Evolutionary conservation across 2,329 filamentous ascomycete species (phyloP).

Genomic region (Drechslerella dactyloides): DNA sequence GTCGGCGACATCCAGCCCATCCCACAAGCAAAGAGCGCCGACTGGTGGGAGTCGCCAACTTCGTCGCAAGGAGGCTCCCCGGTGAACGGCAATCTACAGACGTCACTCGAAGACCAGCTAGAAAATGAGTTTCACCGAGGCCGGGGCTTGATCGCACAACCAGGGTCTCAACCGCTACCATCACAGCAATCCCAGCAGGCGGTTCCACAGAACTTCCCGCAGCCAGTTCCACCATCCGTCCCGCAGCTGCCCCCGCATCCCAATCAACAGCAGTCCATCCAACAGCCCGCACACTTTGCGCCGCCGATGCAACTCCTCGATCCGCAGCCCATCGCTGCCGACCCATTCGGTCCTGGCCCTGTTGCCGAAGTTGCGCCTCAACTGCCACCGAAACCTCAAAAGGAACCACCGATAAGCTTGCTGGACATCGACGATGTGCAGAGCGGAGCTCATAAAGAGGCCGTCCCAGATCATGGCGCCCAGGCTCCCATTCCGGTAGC

Average conservation of each 20-base stretch:
- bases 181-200: slow-evolving; percentile 4
- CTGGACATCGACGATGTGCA: slow-evolving; percentile 27
- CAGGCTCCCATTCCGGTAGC: slow-evolving; percentile 33
- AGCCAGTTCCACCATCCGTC: too few species aligned
- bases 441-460: slow-evolving; percentile 35
- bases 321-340: slow-evolving; percentile 5
- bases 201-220: slow-evolving; percentile 7
- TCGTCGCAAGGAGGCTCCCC: slow-evolving; percentile 26
- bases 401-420: slow-evolving; percentile 22
- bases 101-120: slow-evolving; percentile 41
- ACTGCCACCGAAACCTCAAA: slow-evolving; percentile 15
- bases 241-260: slow-evolving; percentile 9
- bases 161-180: not conserved
- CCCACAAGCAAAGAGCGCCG: slow-evolving; percentile 16
- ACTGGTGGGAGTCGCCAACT: slow-evolving; percentile 44
- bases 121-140: slow-evolving; percentile 45
- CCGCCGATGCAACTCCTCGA: not conserved
- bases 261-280: slow-evolving; percentile 10
- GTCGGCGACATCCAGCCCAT: slow-evolving; percentile 9
- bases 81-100: slow-evolving; percentile 6
- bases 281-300: not conserved
- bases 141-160: slow-evolving; percentile 26
- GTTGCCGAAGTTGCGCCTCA: slow-evolving; percentile 10
- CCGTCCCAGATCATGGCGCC: slow-evolving; percentile 15
- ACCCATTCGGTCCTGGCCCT: slow-evolving; percentile 2